Evolutionary conservation across 306 rosid species (phyloP).

Genomic region (Echinosophora koreensis): DNA sequence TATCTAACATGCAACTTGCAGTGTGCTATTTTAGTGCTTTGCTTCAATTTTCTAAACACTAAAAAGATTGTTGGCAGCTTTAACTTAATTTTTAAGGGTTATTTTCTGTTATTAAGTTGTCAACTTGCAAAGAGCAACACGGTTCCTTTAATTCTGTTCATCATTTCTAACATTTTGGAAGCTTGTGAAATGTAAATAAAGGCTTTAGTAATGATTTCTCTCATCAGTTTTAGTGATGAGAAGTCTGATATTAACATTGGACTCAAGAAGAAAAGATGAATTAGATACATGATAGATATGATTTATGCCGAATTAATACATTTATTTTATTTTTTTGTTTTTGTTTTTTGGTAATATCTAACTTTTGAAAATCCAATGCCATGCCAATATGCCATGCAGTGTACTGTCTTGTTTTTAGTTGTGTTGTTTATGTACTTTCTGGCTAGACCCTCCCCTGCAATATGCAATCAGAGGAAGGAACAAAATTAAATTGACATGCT

Average conservation of each 20-base stretch:
- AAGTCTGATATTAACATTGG: no score
- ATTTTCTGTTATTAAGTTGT: neutral
- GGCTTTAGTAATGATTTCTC: no score
- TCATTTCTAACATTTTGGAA: neutral
- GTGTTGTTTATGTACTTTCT: neutral
- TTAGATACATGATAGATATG: no score
- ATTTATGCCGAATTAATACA: neutral
- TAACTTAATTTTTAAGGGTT: neutral
- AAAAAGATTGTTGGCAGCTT: neutral
- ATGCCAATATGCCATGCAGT: conserved; percentile 18
- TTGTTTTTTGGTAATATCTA: neutral
- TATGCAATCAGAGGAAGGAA: conserved; percentile 24
- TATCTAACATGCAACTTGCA: conserved; percentile 1
- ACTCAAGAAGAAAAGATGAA: no score
- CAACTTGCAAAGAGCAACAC: neutral
- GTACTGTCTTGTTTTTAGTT: conserved; percentile 6
- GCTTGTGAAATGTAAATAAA: no score
- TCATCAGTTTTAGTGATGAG: no score
- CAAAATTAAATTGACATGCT: neutral
- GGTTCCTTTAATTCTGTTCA: conserved; percentile 10
- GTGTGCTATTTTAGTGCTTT: neutral
- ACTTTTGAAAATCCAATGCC: conserved; percentile 15
- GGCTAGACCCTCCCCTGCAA: conserved; percentile 24
- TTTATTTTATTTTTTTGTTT: no score
- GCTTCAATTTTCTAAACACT: no score